phyloP scores from a whole-genome alignment of 202 grass and related monocot species.

The Bolboschoenoplectus hybrid region DNA sequence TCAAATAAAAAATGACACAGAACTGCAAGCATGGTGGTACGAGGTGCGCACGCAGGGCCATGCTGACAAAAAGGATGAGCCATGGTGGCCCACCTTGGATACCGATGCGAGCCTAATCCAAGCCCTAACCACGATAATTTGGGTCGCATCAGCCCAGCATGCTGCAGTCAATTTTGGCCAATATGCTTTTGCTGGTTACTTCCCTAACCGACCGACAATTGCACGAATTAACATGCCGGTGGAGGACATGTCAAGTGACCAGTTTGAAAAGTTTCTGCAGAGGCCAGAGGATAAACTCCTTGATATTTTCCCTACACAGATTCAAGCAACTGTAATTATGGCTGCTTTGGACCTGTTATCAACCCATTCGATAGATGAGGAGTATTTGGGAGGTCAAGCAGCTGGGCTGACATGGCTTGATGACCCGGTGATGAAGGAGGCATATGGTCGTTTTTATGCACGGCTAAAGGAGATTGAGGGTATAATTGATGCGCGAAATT shows the following conservation, averaged over 20 bases:
- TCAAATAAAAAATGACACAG: conserved; percentile 46
- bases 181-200: conserved; percentile 65
- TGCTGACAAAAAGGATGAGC: conserved; percentile 68
- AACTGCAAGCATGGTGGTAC: conserved; percentile 74
- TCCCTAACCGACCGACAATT: conserved; percentile 66
- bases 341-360: conserved; percentile 66
- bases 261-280: conserved; percentile 43
- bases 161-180: conserved; percentile 88
- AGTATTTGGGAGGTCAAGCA: conserved; percentile 64
- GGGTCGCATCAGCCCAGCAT: conserved; percentile 83
- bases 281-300: conserved; percentile 61
- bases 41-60: conserved; percentile 67
- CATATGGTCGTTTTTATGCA: conserved; percentile 44
- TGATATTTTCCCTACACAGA: conserved; percentile 59
- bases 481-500: conserved; percentile 58
- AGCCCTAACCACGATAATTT: conserved; percentile 71
- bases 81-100: conserved; percentile 62
- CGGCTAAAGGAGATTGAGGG: conserved; percentile 60
- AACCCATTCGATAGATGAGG: conserved; percentile 67
- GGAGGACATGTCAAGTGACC: conserved; percentile 47
- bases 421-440: conserved; percentile 44
- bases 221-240: conserved; percentile 71
- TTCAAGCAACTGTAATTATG: conserved; percentile 70
- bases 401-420: conserved; percentile 42
- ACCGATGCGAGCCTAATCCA: conserved; percentile 44